Evolutionary conservation across 495 filamentous ascomycete species (phyloP).

Genomic region (Saxispiralis lemnorum): DNA sequence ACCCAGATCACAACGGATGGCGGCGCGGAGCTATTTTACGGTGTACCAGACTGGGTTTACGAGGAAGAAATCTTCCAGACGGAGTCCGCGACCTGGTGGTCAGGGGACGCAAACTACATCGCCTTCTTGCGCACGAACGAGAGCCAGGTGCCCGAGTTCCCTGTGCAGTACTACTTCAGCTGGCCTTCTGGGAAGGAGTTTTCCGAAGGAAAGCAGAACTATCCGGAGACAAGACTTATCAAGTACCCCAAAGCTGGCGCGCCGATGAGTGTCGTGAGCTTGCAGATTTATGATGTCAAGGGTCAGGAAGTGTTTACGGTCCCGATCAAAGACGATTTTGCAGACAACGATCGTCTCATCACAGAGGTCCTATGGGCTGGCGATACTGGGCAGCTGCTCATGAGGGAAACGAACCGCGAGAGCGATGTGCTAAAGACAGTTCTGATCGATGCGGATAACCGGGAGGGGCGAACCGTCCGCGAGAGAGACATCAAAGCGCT

Average conservation of each 20-base stretch:
- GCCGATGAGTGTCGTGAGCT: conserved; percentile 72
- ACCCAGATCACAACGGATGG: conserved; percentile 72
- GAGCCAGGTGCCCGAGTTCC: conserved; percentile 77
- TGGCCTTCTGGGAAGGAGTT: conserved; percentile 65
- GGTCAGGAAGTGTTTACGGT: conserved; percentile 65
- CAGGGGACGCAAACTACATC: conserved; percentile 66
- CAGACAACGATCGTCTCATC: conserved; percentile 68
- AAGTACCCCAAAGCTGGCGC: conserved; percentile 96
- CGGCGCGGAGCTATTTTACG: conserved; percentile 74
- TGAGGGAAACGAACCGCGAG: conserved; percentile 85
- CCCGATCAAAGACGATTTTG: conserved; percentile 57
- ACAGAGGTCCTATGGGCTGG: conserved; percentile 89
- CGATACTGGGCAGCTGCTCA: conserved; percentile 47
- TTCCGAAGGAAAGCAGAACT: conserved; percentile 58
- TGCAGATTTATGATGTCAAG: conserved; percentile 79
- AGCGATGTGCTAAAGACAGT: conserved; percentile 78
- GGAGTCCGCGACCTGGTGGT: conserved; percentile 87
- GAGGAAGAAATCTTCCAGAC: conserved; percentile 83
- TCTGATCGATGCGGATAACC: conserved; percentile 58
- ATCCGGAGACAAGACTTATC: conserved; percentile 78
- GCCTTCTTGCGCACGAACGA: conserved; percentile 90
- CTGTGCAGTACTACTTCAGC: conserved; percentile 82
- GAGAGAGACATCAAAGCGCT: conserved; percentile 58
- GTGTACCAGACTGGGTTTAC: conserved; percentile 97
- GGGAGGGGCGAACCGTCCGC: conserved; percentile 59